phyloP scores from a whole-genome alignment of 2,329 filamentous ascomycete genomes.

The Fusarium sp. region DNA sequence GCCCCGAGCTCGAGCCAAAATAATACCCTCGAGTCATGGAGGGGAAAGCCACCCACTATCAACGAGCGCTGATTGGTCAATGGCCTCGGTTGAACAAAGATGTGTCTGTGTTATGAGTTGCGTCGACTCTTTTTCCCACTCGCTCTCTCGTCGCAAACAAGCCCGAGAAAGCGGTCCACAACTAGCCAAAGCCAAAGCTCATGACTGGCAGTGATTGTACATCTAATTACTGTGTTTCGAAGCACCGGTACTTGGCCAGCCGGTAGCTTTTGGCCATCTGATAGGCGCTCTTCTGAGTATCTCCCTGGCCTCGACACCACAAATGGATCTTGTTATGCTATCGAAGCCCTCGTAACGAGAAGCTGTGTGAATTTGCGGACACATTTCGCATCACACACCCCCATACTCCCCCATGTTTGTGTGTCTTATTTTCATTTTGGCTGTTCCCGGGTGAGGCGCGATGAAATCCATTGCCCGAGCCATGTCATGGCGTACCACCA shows the following conservation, averaged over 20 bases:
- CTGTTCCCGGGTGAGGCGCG: constrained; percentile 49
- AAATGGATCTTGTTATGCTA: constrained; percentile 37
- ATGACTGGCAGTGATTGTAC: constrained; percentile 4
- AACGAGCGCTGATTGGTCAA: constrained; percentile 53
- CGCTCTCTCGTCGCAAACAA: constrained; percentile 47
- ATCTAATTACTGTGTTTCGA: constrained; percentile 11
- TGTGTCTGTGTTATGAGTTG: constrained; percentile 46
- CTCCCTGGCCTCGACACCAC: constrained; percentile 18
- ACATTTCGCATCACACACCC: constrained; percentile 38
- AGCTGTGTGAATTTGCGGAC: constrained; percentile 39
- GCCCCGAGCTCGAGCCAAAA: constrained; percentile 41
- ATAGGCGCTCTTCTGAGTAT: constrained; percentile 27
- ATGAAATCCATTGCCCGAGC: constrained; percentile 30
- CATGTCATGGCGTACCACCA: constrained; percentile 28
- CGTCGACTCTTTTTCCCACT: constrained; percentile 36
- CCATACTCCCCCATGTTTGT: constrained; percentile 28
- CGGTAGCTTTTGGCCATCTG: constrained; percentile 10
- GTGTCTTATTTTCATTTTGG: constrained; percentile 37
- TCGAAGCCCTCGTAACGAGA: constrained; percentile 37
- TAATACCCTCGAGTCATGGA: constrained; percentile 44
- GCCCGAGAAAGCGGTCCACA: constrained; percentile 37
- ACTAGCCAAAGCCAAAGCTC: background rate
- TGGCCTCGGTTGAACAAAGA: constrained; percentile 45
- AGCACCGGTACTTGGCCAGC: constrained; percentile 26
- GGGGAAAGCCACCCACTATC: constrained; percentile 48